A percentile compares a stretch with the other conserved stretches of the same genome.
Evolutionary conservation across 768 basidiomycete genomes (phyloP).

Genomic region (Termitomyces sp.): DNA sequence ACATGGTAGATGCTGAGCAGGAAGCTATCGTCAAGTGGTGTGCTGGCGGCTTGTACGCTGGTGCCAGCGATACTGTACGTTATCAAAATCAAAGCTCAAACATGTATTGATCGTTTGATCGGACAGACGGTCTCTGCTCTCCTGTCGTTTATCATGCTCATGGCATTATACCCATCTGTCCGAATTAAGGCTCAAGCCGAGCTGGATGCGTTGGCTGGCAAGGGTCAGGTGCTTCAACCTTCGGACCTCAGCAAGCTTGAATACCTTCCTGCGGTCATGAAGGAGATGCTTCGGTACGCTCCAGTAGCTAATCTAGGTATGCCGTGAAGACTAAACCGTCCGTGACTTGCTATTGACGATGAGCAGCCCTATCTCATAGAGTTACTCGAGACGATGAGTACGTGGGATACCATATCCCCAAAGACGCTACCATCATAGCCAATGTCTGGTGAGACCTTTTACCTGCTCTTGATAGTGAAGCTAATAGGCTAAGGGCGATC

Average conservation of each 20-base stretch:
- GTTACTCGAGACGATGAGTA: slow-evolving; percentile 44
- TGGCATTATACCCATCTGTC: slow-evolving; percentile 41
- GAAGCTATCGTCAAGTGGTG: slow-evolving; percentile 49
- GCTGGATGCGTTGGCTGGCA: slow-evolving; percentile 32
- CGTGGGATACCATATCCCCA: slow-evolving; percentile 40
- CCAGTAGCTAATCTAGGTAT: slow-evolving; percentile 38
- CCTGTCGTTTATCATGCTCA: slow-evolving; percentile 44
- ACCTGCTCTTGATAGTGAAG: background rate
- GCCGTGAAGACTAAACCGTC: background rate
- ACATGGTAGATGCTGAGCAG: slow-evolving; percentile 24
- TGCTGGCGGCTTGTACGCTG: slow-evolving; percentile 48
- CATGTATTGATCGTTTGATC: background rate
- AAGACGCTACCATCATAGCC: slow-evolving; percentile 39
- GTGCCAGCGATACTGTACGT: slow-evolving; percentile 40
- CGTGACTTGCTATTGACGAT: background rate
- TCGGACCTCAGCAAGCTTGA: slow-evolving; percentile 22
- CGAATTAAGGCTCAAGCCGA: slow-evolving; percentile 38
- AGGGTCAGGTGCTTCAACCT: slow-evolving; percentile 29
- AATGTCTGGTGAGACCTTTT: slow-evolving; percentile 38
- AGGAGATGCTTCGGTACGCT: slow-evolving; percentile 38
- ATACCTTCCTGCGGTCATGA: slow-evolving; percentile 34
- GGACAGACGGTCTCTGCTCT: slow-evolving; percentile 45
- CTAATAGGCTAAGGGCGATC: slow-evolving; percentile 32
- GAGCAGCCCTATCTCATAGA: slow-evolving; percentile 37
- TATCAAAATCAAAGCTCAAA: background rate